phyloP scores from a whole-genome alignment of 805 yeast species.

The Metschnikowia reukaufii region DNA sequence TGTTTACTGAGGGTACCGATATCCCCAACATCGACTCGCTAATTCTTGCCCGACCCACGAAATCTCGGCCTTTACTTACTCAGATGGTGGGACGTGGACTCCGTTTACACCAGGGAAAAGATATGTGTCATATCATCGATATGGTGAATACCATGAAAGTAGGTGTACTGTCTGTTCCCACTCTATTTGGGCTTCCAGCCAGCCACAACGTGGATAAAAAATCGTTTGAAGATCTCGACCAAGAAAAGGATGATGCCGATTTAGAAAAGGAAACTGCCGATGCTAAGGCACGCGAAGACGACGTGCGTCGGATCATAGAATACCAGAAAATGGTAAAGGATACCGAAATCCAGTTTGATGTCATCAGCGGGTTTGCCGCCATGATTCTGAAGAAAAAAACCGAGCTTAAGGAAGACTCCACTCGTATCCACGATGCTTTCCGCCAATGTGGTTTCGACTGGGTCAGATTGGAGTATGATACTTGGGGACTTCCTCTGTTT shows the following conservation, averaged over 20 bases:
- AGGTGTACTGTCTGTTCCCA: constrained; percentile 58
- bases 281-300: constrained; percentile 15
- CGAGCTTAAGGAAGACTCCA: constrained; percentile 11
- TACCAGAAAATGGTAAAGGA: constrained; percentile 14
- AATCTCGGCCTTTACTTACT: constrained; percentile 63
- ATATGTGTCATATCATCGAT: constrained; percentile 72
- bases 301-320: constrained; percentile 13
- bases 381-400: constrained; percentile 7
- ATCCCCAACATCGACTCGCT: constrained; percentile 85
- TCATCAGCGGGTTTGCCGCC: constrained; percentile 39
- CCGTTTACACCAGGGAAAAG: constrained; percentile 60
- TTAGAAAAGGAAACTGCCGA: not conserved
- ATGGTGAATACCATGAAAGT: constrained; percentile 62
- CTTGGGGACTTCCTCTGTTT: constrained; percentile 30
- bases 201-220: constrained; percentile 26
- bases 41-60: constrained; percentile 77
- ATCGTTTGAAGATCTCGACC: constrained; percentile 13
- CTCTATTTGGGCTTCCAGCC: constrained; percentile 39
- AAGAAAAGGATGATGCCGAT: constrained; percentile 12
- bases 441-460: constrained; percentile 19
- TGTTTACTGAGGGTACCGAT: constrained; percentile 94
- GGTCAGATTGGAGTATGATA: constrained; percentile 33
- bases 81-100: constrained; percentile 95
- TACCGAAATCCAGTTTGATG: constrained; percentile 31
- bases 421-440: constrained; percentile 19